Base-by-base conservation (phyloP, 1,284 basidiomycete species). In the Sanguinoderma infundibulare region DNA sequence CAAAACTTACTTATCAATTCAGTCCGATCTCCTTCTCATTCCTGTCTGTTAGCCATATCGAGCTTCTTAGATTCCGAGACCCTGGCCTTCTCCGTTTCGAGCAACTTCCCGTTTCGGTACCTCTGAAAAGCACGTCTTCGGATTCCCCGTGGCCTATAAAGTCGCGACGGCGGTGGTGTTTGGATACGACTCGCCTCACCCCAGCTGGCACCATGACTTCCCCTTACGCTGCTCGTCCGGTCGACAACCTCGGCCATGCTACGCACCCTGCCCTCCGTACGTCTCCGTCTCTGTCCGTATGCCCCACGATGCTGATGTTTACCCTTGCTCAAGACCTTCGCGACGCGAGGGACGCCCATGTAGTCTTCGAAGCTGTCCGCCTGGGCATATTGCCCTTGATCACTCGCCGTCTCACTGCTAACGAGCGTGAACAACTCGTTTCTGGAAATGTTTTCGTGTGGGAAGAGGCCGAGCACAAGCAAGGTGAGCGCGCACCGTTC, bases 371-470 rank as follows among this genome's bases (percentile, higher is more conserved):
- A 72, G 90, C 91, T 10, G 91, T 92, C 57, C 81, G 90, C 28
- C 81, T 85, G 56, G 86, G 85, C 63, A 77, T 88, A 50, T 77
- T 92, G 36, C 90, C 90, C 4, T 77, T 92, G 53, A 86, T 92
- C 62, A 88, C 82, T 61, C 83, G 89, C 28, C 83, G 90, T 15
- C 79, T 92, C 28, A 83, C 87, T 14, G 78, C 84, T 6, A 83
- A 78, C 60, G 90, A 92, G 70, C 81, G 91, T 59, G 87, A 90
- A 46, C 82, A 86, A 50, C 77, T 92, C 6, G 73, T 73, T 38
- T 88, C 89, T 54, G 90, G 90, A 0, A 89, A 91, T 65, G 83
- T 92, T 36, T 92, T 91, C 68, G 91, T 92, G 42, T 92, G 91
- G 91, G 90, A 92, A 69, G 90, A 92, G 71, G 89, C 88, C 12